Percentiles rank a stretch among this genome's conserved stretches.
phyloP scores from a whole-genome alignment of 139 green algal genomes.

The Spirogloea muscicola region DNA sequence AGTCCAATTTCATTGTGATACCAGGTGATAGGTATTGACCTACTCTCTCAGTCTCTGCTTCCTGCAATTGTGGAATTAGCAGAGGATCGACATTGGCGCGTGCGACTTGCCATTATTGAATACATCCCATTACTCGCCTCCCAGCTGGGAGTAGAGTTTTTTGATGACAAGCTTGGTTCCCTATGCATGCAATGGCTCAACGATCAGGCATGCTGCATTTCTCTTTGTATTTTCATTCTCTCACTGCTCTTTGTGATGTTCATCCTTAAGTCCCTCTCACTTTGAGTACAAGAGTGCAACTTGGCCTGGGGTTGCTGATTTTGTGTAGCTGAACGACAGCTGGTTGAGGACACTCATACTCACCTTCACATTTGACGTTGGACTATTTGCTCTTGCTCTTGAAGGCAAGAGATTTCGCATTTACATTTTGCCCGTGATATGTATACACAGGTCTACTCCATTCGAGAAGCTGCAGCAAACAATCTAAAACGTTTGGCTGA shows the following conservation, averaged over 20 bases:
- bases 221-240: no score
- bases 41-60: constrained; percentile 87
- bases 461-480: constrained; percentile 82
- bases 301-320: no score
- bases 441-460: constrained; percentile 58
- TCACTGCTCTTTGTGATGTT: no score
- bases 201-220: constrained; percentile 65
- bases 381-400: no score
- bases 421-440: background rate
- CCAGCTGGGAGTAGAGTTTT: constrained; percentile 70
- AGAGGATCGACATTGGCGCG: constrained; percentile 96
- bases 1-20: no score
- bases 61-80: constrained; percentile 95
- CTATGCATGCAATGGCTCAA: constrained; percentile 94
- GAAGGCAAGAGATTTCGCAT: no score
- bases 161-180: constrained; percentile 78
- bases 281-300: no score
- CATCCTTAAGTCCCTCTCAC: no score
- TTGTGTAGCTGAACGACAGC: no score
- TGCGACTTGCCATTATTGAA: constrained; percentile 96
- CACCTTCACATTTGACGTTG: no score
- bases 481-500: constrained; percentile 80
- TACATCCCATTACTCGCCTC: constrained; percentile 94
- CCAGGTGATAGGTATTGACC: constrained; percentile 92
- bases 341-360: no score